Evolutionary conservation across 31 red algal species (phyloP), one percentile per base, ranked within the genome.

Genomic region (Asparagopsis taxiformis): DNA sequence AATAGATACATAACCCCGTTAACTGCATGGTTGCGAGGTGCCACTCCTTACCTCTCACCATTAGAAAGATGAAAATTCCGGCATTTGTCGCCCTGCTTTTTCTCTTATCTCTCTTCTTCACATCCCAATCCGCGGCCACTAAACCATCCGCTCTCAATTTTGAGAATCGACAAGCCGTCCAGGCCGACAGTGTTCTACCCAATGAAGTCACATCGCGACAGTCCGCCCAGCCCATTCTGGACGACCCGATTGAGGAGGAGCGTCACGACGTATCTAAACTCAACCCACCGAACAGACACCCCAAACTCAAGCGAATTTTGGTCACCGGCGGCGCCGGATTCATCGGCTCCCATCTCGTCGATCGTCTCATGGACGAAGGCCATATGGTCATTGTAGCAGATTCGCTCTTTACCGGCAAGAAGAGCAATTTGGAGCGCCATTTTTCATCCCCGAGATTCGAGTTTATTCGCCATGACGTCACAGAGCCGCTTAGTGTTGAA

Each of bases 241-340:
- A 85, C 54, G 59, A 61, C 1, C 81, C 81, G 2, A 16, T 37
- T 34, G 61, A 73, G n/a, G 81, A 85, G 29, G 36, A 44, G 26
- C 46, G 36, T 52, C 81, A 85, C 30, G 81, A 85, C 75, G 81
- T 85, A 28, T 85, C 81, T 17, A 85, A 84, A 30, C 74, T 77
- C 15, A 31, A 84, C 51, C 90, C 95, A 3, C 95, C 95, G 36
- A 98, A 98, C 62, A 78, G 95, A 30, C 79, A 80, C 29, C 15
- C 49, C 25, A 44, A 68, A 25, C 76, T 84, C 56, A 88, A 76
- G 84, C 85, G 91, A 48, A 90, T 99, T 25, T 77, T 99, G 33
- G 97, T 99, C 54, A 99, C 97, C 30, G 97, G 97, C 38, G 97
- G 92, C 35, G 97, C 97, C 11, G 97, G 97, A 19, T 99, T 99